Conservation (phyloP, 2,329 filamentous ascomycete species). For the Ramichloridium luteum region DNA sequence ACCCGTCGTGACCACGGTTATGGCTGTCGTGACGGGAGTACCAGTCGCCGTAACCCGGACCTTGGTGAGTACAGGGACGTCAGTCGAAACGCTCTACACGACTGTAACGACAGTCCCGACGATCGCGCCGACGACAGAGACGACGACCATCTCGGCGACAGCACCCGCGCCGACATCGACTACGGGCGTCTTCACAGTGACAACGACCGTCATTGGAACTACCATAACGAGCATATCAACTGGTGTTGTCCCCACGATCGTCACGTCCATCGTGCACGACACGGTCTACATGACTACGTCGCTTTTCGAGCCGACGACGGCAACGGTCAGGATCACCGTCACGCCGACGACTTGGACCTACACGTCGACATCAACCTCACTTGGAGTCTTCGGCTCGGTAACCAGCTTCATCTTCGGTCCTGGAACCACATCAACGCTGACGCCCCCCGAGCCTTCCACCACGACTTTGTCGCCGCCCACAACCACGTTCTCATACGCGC, state of each 20-base stretch:
- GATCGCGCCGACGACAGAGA: no score
- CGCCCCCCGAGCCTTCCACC: no score
- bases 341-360: not conserved
- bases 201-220: not conserved
- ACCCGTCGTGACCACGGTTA: not conserved
- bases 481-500: no score
- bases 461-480: no score
- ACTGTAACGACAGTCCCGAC: not conserved
- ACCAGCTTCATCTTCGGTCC: not conserved
- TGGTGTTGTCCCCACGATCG: not conserved
- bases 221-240: not conserved
- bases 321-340: not conserved
- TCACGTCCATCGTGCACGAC: not conserved
- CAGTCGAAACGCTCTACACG: not conserved
- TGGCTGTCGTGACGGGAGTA: not conserved
- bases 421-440: not conserved
- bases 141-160: no score
- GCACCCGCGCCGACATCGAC: not conserved
- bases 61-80: slow-evolving; percentile 2
- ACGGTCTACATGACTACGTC: not conserved
- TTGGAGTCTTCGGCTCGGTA: not conserved
- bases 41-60: slow-evolving; percentile 3
- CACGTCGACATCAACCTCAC: not conserved
- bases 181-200: not conserved
- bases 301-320: not conserved